phyloP scores from a whole-genome alignment of 208 protist species.

The Leishmania gerbilli region DNA sequence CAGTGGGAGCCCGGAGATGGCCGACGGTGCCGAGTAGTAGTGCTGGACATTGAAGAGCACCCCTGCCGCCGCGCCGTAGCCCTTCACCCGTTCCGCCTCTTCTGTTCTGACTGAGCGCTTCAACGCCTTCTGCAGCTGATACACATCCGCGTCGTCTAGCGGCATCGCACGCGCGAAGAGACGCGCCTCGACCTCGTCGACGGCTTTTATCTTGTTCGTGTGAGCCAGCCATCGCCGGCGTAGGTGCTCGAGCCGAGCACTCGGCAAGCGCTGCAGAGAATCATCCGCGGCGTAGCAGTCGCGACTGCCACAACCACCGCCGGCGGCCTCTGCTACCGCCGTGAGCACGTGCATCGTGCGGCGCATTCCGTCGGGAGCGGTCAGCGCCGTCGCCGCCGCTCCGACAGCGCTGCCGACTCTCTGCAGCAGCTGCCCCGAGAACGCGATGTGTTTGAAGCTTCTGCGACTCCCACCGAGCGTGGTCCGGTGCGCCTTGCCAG shows the following conservation, averaged over 20 bases:
- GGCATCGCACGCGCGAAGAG: slow-evolving; percentile 62
- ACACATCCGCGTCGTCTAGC: slow-evolving; percentile 43
- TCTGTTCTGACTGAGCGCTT: slow-evolving; percentile 28
- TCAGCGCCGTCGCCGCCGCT: too few relatives aligned
- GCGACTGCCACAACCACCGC: neutral
- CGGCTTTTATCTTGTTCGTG: slow-evolving; percentile 24
- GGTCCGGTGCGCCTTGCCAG: neutral
- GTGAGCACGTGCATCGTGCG: too few relatives aligned
- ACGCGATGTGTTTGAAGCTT: neutral
- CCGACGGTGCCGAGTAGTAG: slow-evolving; percentile 43
- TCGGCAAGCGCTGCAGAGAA: slow-evolving; percentile 24
- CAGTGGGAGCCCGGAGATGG: slow-evolving; percentile 56
- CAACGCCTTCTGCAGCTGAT: slow-evolving; percentile 34
- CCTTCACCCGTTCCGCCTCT: slow-evolving; percentile 18
- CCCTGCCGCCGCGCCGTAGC: slow-evolving; percentile 20
- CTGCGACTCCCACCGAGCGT: neutral
- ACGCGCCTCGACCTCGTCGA: slow-evolving; percentile 46
- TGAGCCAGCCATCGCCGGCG: slow-evolving; percentile 67
- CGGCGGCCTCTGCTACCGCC: too few relatives aligned
- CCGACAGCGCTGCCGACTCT: neutral
- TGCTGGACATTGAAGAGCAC: slow-evolving; percentile 32
- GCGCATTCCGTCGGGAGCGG: too few relatives aligned
- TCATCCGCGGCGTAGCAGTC: slow-evolving; percentile 17
- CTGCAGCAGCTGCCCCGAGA: neutral
- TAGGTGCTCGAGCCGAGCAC: slow-evolving; percentile 46